Percentiles rank a stretch among this genome's conserved stretches.
These are phyloP conservation scores for Colletotrichum tofieldiae DNA, from an alignment of 2,329 filamentous ascomycete species.

Conservation along the genomic window DNA sequence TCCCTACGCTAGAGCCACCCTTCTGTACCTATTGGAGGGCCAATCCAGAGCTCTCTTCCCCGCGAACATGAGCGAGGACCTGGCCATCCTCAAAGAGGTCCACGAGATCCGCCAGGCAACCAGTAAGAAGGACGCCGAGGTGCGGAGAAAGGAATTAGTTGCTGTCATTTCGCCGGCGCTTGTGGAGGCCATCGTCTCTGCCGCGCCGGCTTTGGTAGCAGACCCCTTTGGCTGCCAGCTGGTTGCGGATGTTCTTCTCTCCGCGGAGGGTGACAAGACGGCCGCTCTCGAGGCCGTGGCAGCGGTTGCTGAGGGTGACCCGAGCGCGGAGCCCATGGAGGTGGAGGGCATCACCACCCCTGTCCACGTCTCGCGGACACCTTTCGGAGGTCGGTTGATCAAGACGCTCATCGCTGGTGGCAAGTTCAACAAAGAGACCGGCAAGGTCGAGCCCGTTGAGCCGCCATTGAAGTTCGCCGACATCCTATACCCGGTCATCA, in stretches of 20 bases:
- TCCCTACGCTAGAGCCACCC: conserved; percentile 74
- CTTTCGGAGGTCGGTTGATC: conserved; percentile 84
- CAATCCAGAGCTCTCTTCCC: conserved; percentile 75
- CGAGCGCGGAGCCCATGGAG: conserved; percentile 58
- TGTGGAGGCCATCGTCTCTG: conserved; percentile 79
- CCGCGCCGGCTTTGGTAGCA: conserved; percentile 77
- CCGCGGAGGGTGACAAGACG: conserved; percentile 82
- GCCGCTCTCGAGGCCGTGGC: conserved; percentile 80
- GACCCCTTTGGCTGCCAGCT: conserved; percentile 91
- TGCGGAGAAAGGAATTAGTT: conserved; percentile 82
- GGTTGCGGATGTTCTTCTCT: conserved; percentile 85
- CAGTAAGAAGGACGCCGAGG: conserved; percentile 91
- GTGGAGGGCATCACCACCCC: conserved; percentile 51
- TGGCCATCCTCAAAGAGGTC: conserved; percentile 82
- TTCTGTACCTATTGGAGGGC: conserved; percentile 87
- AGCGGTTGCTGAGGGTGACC: conserved; percentile 72
- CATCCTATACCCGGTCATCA: conserved; percentile 86
- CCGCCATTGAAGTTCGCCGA: conserved; percentile 86
- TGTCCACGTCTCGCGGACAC: conserved; percentile 72
- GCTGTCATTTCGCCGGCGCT: conserved; percentile 82
- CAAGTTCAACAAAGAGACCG: conserved; percentile 82
- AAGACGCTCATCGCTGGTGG: conserved; percentile 94
- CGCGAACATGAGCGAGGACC: conserved; percentile 73
- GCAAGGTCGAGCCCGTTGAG: conserved; percentile 79
- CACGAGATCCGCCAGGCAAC: conserved; percentile 85